A percentile compares a stretch with the other conserved stretches of the same genome.
phyloP scores from a whole-genome alignment of 495 filamentous ascomycete genomes.

The Clavariopsis aquatica region DNA sequence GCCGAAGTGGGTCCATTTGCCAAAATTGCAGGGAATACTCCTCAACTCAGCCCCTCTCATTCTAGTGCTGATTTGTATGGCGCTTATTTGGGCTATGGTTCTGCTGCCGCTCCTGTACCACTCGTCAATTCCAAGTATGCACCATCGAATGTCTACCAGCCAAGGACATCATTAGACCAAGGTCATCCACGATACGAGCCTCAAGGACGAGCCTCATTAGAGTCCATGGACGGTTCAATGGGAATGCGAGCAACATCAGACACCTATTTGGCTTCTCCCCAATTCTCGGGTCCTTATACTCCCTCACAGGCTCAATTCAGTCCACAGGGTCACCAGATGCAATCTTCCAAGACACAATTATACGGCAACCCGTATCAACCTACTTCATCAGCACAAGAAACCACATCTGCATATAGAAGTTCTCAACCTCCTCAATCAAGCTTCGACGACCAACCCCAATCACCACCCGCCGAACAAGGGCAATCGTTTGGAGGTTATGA shows the following conservation, averaged over 20 bases:
- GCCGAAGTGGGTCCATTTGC: constrained; percentile 75
- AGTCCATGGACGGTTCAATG: constrained; percentile 25
- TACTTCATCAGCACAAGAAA: constrained; percentile 31
- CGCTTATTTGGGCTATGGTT: constrained; percentile 49
- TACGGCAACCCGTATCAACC: constrained; percentile 37
- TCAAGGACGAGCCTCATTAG: constrained; percentile 32
- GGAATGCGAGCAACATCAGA: constrained; percentile 19
- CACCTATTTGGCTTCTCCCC: constrained; percentile 25
- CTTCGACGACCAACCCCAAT: constrained; percentile 50
- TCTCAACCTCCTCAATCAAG: constrained; percentile 38
- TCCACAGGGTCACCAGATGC: constrained; percentile 16
- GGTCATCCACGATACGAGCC: constrained; percentile 18
- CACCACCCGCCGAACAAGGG: constrained; percentile 40
- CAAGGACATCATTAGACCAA: constrained; percentile 30
- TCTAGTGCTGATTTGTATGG: constrained; percentile 78
- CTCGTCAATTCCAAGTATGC: constrained; percentile 62
- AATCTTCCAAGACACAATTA: constrained; percentile 14
- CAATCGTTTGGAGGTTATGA: constrained; percentile 34
- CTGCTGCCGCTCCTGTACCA: constrained; percentile 46
- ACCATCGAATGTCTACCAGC: constrained; percentile 44
- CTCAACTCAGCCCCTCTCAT: constrained; percentile 77
- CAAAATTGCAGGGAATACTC: constrained; percentile 73
- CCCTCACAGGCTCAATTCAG: constrained; percentile 30
- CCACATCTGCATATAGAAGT: constrained; percentile 12
- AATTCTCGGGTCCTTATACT: constrained; percentile 24